A percentile compares a stretch with the other conserved stretches of the same genome.
Conservation (phyloP, 495 filamentous ascomycete species). For the Stereocaulon alpinum region DNA sequence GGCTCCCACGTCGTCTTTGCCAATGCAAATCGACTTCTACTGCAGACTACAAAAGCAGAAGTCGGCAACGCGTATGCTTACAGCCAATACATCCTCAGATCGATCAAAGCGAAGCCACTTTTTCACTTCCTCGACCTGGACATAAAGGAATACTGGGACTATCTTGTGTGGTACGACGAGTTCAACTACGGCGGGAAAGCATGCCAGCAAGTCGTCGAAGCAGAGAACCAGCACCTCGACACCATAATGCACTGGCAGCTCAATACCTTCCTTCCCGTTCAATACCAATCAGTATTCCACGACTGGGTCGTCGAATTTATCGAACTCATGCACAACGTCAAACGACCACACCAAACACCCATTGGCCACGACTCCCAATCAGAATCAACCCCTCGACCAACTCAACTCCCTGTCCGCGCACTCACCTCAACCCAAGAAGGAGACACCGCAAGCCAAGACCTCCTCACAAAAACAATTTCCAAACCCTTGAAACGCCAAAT, state of each 20-base stretch:
- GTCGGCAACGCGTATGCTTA: conserved; percentile 97
- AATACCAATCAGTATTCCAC: conserved; percentile 76
- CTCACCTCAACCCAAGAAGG: conserved; percentile 37
- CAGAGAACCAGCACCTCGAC: conserved; percentile 76
- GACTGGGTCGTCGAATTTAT: conserved; percentile 94
- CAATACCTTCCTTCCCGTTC: conserved; percentile 68
- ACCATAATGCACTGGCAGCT: conserved; percentile 99
- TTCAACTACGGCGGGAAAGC: conserved; percentile 97
- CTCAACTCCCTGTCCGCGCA: conserved; percentile 60
- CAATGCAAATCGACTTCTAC: conserved; percentile 72
- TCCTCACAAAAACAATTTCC: conserved; percentile 68
- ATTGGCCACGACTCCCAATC: conserved; percentile 33
- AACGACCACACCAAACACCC: conserved; percentile 42
- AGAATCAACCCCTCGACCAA: conserved; percentile 57
- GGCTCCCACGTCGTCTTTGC: conserved; percentile 91
- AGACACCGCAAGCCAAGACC: conserved; percentile 40
- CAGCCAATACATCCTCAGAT: conserved; percentile 92
- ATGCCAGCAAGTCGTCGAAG: conserved; percentile 70
- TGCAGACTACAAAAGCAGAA: conserved; percentile 94
- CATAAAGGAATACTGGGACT: conserved; percentile 99
- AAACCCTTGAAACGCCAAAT: conserved; percentile 88
- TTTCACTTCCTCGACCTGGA: conserved; percentile 97
- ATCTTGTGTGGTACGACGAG: conserved; percentile 98
- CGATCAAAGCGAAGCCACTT: conserved; percentile 83
- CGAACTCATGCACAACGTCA: conserved; percentile 81